Evolutionary conservation across 768 basidiomycete genomes (phyloP).

Genomic region (Crucibulum laeve): DNA sequence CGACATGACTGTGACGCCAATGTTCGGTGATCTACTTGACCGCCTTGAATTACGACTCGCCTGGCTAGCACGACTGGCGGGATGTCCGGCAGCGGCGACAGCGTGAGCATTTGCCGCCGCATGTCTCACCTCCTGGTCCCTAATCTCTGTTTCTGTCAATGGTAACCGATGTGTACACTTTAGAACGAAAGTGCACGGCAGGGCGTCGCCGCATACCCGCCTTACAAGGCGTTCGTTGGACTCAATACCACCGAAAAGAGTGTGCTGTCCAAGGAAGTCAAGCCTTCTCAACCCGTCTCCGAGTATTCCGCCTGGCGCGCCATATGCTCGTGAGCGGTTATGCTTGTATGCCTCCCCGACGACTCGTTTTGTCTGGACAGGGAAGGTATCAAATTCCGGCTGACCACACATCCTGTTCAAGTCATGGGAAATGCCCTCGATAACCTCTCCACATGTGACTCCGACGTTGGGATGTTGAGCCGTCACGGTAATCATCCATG

Average conservation of each 20-base stretch:
- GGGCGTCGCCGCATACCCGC: constrained; percentile 38
- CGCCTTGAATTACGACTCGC: no score
- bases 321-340: constrained; percentile 60
- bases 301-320: constrained; percentile 67
- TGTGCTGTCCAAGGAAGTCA: constrained; percentile 59
- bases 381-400: constrained; percentile 45
- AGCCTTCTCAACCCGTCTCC: constrained; percentile 59
- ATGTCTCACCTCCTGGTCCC: constrained; percentile 38
- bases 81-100: no score
- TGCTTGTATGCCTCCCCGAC: constrained; percentile 52
- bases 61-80: no score
- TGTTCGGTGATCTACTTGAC: no score
- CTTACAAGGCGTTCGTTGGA: constrained; percentile 37
- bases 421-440: constrained; percentile 48
- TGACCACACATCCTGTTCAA: constrained; percentile 47
- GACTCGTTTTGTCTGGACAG: constrained; percentile 27
- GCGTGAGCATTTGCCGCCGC: no score
- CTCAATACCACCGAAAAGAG: constrained; percentile 62
- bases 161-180: constrained; percentile 44
- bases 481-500: constrained; percentile 48
- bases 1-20: no score
- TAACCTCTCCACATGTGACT: constrained; percentile 64
- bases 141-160: constrained; percentile 44
- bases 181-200: constrained; percentile 61
- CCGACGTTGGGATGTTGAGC: constrained; percentile 43